A percentile compares a stretch with the other conserved stretches of the same genome.
Conservation (phyloP, 306 rosid species). For the Quercus aquifolioides region DNA sequence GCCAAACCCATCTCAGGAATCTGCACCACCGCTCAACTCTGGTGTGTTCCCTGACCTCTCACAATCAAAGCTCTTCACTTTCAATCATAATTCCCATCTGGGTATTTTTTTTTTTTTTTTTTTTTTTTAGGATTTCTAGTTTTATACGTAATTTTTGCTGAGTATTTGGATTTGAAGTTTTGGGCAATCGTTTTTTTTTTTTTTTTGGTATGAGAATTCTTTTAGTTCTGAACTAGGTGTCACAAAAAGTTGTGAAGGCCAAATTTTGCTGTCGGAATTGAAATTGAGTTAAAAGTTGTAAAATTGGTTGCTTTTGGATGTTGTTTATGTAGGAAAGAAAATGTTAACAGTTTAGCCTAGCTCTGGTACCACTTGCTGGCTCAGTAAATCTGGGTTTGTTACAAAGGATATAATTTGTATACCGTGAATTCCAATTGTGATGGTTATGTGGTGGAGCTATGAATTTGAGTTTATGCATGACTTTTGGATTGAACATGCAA, state of each 20-base stretch:
- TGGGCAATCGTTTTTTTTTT: background rate
- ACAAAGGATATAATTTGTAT: no score
- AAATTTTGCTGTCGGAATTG: background rate
- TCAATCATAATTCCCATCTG: background rate
- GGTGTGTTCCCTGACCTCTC: slow-evolving; percentile 1
- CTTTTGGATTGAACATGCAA: background rate
- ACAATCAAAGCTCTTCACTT: background rate
- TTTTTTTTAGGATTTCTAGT: background rate
- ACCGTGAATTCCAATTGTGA: no score
- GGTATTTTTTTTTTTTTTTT: background rate
- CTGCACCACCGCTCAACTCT: slow-evolving; percentile 21
- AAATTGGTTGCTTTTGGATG: background rate
- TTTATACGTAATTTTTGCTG: background rate
- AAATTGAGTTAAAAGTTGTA: background rate
- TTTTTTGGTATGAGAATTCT: background rate
- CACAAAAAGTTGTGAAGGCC: background rate
- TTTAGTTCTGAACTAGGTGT: background rate
- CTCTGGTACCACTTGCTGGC: background rate
- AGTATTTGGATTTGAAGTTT: slow-evolving; percentile 5
- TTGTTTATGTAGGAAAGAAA: background rate
- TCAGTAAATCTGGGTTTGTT: background rate
- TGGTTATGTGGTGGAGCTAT: no score
- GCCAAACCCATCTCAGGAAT: slow-evolving; percentile 40
- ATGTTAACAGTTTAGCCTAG: background rate
- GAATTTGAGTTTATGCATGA: no score